Evolutionary conservation across 768 basidiomycete species (phyloP).

Genomic region (Russula brevipes): DNA sequence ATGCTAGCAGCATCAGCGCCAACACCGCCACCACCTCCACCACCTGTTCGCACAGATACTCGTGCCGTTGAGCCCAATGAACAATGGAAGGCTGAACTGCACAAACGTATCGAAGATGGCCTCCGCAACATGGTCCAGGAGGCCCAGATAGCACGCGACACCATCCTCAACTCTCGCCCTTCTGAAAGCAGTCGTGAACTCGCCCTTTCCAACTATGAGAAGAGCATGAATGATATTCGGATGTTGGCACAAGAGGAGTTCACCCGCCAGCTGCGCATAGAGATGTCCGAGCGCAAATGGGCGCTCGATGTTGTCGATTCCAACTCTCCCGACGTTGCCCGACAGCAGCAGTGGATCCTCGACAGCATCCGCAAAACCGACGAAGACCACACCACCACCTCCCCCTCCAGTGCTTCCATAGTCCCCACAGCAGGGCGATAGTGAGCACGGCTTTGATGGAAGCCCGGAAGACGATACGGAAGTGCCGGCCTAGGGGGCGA

Average conservation of each 20-base stretch:
- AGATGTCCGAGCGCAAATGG: conserved; percentile 24
- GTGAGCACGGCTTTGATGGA: conserved; percentile 2
- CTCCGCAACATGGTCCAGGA: conserved; percentile 20
- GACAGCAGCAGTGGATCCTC: conserved; percentile 25
- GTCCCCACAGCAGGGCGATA: background rate
- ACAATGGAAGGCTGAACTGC: conserved; percentile 21
- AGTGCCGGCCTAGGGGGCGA: background rate
- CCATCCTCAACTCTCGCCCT: conserved; percentile 3
- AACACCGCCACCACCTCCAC: conserved; percentile 20
- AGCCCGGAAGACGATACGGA: conserved; percentile 6
- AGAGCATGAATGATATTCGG: conserved; percentile 21
- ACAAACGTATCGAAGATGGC: conserved; percentile 19
- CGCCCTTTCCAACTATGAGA: conserved; percentile 12
- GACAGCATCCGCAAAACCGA: conserved; percentile 21
- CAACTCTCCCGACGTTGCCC: conserved; percentile 23
- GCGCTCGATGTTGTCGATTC: conserved; percentile 14
- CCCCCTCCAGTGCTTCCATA: background rate
- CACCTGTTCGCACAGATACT: conserved; percentile 16
- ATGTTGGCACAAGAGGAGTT: conserved; percentile 21
- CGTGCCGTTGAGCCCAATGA: conserved; percentile 21
- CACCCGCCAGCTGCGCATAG: conserved; percentile 13
- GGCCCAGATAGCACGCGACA: conserved; percentile 17
- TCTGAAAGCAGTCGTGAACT: conserved; percentile 10
- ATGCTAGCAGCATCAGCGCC: conserved; percentile 18
- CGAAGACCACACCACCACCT: background rate